A percentile compares a stretch with the other conserved stretches of the same genome.
These are phyloP conservation scores for Allomyces macrogynus DNA, from an alignment of 192 early-diverging fungal species.

Conservation along the genomic window DNA sequence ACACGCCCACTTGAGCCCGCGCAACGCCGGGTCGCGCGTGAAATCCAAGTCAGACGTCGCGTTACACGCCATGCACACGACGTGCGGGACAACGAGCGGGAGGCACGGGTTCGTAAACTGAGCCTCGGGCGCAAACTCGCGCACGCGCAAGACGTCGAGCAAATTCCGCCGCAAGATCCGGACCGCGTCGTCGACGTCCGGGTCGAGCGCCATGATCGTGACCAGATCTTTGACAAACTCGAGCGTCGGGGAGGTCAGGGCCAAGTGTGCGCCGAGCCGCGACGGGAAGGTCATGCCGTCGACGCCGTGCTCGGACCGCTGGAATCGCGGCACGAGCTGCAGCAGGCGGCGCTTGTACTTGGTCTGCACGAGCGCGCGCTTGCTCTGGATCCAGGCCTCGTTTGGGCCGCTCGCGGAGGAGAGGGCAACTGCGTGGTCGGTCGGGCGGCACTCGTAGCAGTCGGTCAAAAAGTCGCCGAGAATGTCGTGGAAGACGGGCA, in stretches of 20 bases:
- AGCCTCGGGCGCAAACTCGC: constrained; percentile 66
- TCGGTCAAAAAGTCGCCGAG: neutral
- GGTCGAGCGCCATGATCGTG: constrained; percentile 60
- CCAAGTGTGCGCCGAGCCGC: constrained; percentile 5
- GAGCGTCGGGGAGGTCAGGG: constrained; percentile 45
- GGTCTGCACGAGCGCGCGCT: constrained; percentile 3
- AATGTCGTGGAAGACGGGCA: neutral
- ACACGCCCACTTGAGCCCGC: constrained; percentile 40
- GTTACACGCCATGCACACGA: constrained; percentile 78
- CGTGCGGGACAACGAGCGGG: constrained; percentile 48
- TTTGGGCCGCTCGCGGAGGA: neutral
- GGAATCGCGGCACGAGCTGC: constrained; percentile 34
- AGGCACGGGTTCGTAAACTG: constrained; percentile 69
- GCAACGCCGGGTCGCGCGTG: constrained; percentile 48
- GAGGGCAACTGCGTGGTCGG: no score
- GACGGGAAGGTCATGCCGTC: neutral
- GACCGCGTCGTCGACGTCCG: constrained; percentile 48
- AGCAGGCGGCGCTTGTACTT: constrained; percentile 41
- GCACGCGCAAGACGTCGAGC: constrained; percentile 42
- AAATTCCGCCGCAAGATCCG: constrained; percentile 61
- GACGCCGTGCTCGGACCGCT: constrained; percentile 7
- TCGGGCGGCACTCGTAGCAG: neutral
- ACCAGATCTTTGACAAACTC: constrained; percentile 64
- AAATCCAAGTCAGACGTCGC: constrained; percentile 74
- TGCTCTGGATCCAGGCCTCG: neutral